Conservation (phyloP, 1,284 basidiomycete genomes). For the Fomitiporia mediterranea region DNA sequence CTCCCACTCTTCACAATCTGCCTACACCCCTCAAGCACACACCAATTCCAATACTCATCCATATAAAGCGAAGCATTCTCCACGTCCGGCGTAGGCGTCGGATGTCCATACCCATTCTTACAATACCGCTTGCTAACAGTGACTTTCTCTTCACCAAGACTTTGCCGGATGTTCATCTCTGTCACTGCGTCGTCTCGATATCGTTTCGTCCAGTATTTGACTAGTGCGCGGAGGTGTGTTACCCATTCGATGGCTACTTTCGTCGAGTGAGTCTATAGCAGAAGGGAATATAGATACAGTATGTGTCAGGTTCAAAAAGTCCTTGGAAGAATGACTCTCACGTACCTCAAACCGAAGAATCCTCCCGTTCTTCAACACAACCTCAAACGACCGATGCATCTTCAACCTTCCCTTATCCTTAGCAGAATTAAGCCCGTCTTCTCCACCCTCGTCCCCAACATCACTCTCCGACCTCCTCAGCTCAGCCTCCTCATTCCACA, state of each 20-base stretch:
- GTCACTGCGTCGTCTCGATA: constrained; percentile 66
- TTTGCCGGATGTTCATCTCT: constrained; percentile 71
- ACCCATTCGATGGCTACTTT: constrained; percentile 76
- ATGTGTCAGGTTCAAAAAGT: too few relatives aligned
- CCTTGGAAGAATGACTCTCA: neutral
- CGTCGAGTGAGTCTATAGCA: constrained; percentile 61
- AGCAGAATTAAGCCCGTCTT: constrained; percentile 43
- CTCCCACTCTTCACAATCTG: constrained; percentile 68
- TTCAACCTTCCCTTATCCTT: constrained; percentile 46
- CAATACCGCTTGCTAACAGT: constrained; percentile 47
- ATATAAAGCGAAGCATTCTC: constrained; percentile 52
- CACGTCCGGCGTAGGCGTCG: constrained; percentile 46
- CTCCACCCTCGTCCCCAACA: constrained; percentile 63
- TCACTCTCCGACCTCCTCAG: constrained; percentile 43
- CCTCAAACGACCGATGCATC: constrained; percentile 71
- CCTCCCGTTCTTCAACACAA: constrained; percentile 64
- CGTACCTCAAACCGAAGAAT: constrained; percentile 72
- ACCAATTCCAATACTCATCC: constrained; percentile 74
- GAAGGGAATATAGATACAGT: neutral
- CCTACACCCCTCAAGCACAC: constrained; percentile 67
- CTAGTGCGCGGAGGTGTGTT: constrained; percentile 58
- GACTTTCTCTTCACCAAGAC: constrained; percentile 45
- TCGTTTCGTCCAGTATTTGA: constrained; percentile 72
- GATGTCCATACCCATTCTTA: constrained; percentile 37
- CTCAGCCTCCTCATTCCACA: constrained; percentile 35